Conservation (phyloP, 177 flowering plant species). For the Vitis hybrid region DNA sequence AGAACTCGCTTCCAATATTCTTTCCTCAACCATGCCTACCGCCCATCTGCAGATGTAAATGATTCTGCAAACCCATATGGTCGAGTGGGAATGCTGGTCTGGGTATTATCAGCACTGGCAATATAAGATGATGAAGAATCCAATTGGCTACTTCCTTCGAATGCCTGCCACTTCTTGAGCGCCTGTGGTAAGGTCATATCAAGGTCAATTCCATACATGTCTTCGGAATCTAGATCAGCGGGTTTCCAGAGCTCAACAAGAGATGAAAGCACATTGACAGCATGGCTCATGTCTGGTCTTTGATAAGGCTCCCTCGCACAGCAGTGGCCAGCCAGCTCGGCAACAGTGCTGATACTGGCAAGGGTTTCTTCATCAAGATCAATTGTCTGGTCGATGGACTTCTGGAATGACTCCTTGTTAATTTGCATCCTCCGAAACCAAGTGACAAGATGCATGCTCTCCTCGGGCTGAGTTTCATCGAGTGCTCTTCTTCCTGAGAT, state of each 20-base stretch:
- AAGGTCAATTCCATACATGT: constrained; percentile 44
- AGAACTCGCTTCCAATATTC: background rate
- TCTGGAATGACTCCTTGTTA: constrained; percentile 46
- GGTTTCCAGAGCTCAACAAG: constrained; percentile 68
- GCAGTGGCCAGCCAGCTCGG: constrained; percentile 73
- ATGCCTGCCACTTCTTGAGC: constrained; percentile 59
- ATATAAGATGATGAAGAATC: constrained; percentile 38
- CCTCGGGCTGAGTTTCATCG: constrained; percentile 60
- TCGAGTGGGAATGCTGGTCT: constrained; percentile 56
- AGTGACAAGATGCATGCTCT: constrained; percentile 56
- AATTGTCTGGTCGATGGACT: constrained; percentile 49
- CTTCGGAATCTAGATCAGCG: constrained; percentile 40
- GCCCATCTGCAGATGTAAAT: constrained; percentile 49
- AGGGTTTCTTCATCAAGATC: constrained; percentile 49
- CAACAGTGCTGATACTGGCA: constrained; percentile 46
- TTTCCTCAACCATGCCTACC: constrained; percentile 22
- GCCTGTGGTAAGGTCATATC: constrained; percentile 51
- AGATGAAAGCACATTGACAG: constrained; percentile 58
- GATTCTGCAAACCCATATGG: constrained; percentile 63
- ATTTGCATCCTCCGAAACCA: constrained; percentile 60
- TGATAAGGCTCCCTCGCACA: constrained; percentile 61
- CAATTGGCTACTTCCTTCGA: constrained; percentile 36
- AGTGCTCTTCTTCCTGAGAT: constrained; percentile 63
- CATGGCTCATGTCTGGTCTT: constrained; percentile 63
- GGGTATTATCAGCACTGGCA: constrained; percentile 45